Evolutionary conservation across 768 basidiomycete genomes (phyloP), one percentile per base, ranked within the genome.

Genomic region (Udeniomyces megalosporus): DNA sequence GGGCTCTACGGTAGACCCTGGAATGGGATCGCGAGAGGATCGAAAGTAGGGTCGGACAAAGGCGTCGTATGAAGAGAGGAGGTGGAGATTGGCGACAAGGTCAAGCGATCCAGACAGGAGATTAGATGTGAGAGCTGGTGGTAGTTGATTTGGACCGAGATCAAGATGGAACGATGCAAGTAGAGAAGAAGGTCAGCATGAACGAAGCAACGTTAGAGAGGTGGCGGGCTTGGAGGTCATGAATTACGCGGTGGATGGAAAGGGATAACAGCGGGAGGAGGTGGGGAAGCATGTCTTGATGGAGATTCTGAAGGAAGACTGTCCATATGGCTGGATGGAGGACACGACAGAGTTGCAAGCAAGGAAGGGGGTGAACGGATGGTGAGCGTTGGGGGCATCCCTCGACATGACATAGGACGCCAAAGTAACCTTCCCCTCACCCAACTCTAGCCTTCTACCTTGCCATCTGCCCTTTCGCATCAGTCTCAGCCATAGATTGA

Each of bases 11-110:
- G 31, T 2, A 5, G 45, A 31, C 28, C 60, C 55, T 28, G 50
- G 58, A 20, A 63, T 50, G 20, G 55, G 55, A 35, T 54, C 48
- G 28, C 56, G 56, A 0, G 62, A 52, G 28, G 58, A 58, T 10
- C 58, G 44, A 35, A 65, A 65, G 51, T 59, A 65, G 6, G 63
- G 63, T 8, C 63, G 63, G 28, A 65, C 63, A 44, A 53, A 65
- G 42, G 46, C n/a, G 58, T 65, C 63, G 58, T 65, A 65, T 3
- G 63, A 46, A 4, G 58, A 45, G 8, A 58, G 58, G 42, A 65
- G 57, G 17, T 34, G 49, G 31, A 65, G 63, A 28, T 48, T 50
- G 2, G 58, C 29, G 24, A 65, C 28, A 15, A 65, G 57, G 58
- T 65, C 63, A 28, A 54, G 46, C 32, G 63, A 60, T 42, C 63